Conservation (phyloP, 1,284 basidiomycete species). For the Trichosporon asahii region DNA sequence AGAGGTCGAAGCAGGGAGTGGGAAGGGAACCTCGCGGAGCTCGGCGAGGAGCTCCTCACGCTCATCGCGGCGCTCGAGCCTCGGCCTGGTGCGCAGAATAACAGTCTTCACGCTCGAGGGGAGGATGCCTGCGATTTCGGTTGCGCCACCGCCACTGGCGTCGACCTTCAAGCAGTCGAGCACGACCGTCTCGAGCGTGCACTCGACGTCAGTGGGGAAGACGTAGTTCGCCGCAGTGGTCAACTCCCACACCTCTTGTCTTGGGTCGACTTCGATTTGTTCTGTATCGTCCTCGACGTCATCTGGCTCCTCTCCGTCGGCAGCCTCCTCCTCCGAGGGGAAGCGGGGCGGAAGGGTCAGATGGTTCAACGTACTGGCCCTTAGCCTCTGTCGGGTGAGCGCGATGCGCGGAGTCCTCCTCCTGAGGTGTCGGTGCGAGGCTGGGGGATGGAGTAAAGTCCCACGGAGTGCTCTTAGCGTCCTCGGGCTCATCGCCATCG, state of each 20-base stretch:
- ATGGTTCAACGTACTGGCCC: too few species aligned
- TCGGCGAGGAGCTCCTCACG: neutral
- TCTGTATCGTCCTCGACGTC: too few species aligned
- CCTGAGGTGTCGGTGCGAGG: too few species aligned
- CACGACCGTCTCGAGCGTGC: neutral
- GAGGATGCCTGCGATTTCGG: neutral
- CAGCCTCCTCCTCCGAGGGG: too few species aligned
- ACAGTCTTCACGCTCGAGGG: neutral
- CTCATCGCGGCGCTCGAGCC: neutral
- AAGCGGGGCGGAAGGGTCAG: too few species aligned
- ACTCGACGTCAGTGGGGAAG: neutral
- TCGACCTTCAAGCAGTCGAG: neutral
- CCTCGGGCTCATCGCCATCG: too few species aligned
- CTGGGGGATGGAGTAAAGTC: too few species aligned
- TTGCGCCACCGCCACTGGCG: neutral
- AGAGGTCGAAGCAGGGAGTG: neutral
- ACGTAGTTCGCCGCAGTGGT: neutral
- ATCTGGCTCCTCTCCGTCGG: too few species aligned
- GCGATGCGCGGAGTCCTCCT: too few species aligned
- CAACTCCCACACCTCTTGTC: neutral
- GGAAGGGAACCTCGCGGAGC: neutral
- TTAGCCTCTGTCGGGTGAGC: neutral
- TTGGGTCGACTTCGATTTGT: neutral
- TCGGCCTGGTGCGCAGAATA: neutral
- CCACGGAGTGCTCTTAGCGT: too few species aligned